Conservation (phyloP, 2,329 filamentous ascomycete species). For the Karstenula rhodostoma region DNA sequence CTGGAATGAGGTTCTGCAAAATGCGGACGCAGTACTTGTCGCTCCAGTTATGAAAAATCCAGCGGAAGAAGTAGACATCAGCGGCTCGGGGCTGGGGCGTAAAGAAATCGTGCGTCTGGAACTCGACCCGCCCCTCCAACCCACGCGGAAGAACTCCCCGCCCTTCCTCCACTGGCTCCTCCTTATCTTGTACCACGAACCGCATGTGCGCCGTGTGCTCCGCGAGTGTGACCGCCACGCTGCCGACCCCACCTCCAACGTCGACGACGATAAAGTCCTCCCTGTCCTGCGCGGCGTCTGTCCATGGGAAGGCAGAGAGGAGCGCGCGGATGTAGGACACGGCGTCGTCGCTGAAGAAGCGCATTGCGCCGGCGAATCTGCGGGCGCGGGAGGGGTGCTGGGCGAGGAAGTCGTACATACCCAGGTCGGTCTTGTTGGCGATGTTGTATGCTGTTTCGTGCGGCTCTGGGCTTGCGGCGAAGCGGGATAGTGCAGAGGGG, state of each 20-base stretch:
- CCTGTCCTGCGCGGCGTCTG: not conserved
- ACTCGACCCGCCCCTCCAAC: not conserved
- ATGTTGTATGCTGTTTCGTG: constrained; percentile 1
- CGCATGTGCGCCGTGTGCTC: not conserved
- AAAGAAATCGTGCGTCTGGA: constrained; percentile 3
- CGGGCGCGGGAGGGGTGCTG: not conserved
- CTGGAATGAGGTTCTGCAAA: constrained; percentile 40
- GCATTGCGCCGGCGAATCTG: not conserved
- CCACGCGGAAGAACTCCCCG: not conserved
- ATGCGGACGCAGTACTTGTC: constrained; percentile 47
- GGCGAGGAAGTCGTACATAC: not conserved
- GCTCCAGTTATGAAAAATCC: constrained; percentile 48
- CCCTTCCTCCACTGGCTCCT: not conserved
- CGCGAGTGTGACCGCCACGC: not conserved
- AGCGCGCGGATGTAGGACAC: not conserved
- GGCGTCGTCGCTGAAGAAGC: not conserved
- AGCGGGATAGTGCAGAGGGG: not conserved
- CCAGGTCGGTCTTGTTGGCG: not conserved
- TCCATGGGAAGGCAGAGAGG: not conserved
- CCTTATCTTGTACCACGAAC: constrained; percentile 1
- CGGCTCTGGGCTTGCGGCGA: not conserved
- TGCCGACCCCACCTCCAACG: not conserved
- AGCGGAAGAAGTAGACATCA: constrained; percentile 17
- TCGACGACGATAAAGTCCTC: constrained; percentile 1
- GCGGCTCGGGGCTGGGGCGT: not conserved